Evolutionary conservation across 2,329 filamentous ascomycete species (phyloP).

Genomic region (Penicillium brasilianum): DNA sequence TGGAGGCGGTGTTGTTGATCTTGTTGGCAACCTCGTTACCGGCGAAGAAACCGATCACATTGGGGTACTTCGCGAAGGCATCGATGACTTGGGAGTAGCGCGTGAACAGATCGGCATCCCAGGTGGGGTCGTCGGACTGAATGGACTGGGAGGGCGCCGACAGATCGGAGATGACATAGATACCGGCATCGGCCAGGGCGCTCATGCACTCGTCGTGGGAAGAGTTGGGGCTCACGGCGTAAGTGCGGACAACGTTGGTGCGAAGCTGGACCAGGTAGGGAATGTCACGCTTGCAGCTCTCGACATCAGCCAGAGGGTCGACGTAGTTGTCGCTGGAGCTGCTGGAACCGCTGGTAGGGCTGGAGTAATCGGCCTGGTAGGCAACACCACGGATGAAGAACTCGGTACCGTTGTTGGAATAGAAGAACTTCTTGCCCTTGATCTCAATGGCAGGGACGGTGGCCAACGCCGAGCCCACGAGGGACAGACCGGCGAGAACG

Average conservation of each 20-base stretch:
- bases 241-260: slow-evolving; percentile 94
- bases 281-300: slow-evolving; percentile 80
- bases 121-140: slow-evolving; percentile 76
- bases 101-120: slow-evolving; percentile 77
- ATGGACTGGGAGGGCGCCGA: slow-evolving; percentile 82
- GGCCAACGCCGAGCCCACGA: slow-evolving; percentile 57
- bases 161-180: slow-evolving; percentile 94
- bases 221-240: slow-evolving; percentile 80
- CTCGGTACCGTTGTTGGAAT: slow-evolving; percentile 76
- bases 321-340: slow-evolving; percentile 62
- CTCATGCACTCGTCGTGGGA: slow-evolving; percentile 87
- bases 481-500: slow-evolving; percentile 57
- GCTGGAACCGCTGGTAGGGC: slow-evolving; percentile 55
- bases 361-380: slow-evolving; percentile 76
- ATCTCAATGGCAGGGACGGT: slow-evolving; percentile 60
- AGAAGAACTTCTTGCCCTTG: slow-evolving; percentile 91
- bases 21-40: slow-evolving; percentile 97
- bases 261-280: slow-evolving; percentile 76
- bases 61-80: slow-evolving; percentile 78
- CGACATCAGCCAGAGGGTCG: slow-evolving; percentile 79
- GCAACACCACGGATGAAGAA: slow-evolving; percentile 89
- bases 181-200: slow-evolving; percentile 79
- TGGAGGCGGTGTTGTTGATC: slow-evolving; percentile 84
- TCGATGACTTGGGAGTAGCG: slow-evolving; percentile 88
- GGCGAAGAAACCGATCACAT: slow-evolving; percentile 96